Conservation (phyloP, 225 moss, liverwort and hornwort species). For the Anthoceros angustus region DNA sequence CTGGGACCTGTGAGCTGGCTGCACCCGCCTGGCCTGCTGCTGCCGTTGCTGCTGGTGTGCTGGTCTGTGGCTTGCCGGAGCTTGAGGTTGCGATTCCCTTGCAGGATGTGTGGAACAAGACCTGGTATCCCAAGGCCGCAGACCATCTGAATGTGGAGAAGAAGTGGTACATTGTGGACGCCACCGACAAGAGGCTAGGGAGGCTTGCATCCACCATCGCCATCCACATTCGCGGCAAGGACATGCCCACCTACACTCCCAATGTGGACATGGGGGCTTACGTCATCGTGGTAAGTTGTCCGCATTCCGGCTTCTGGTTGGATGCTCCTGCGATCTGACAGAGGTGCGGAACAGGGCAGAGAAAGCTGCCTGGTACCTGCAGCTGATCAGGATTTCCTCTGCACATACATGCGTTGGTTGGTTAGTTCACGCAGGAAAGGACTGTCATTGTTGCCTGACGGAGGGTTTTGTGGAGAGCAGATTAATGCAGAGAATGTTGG, state of each 20-base stretch:
- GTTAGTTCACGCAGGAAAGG: no score
- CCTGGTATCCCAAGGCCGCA: conserved; percentile 60
- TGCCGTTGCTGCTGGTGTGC: background rate
- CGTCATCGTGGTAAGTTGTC: conserved; percentile 43
- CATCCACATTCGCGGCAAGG: conserved; percentile 63
- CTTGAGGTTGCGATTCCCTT: background rate
- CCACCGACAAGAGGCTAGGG: conserved; percentile 59
- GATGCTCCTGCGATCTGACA: no score
- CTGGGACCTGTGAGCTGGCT: conserved; percentile 43
- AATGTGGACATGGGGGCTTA: conserved; percentile 70
- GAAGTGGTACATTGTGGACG: conserved; percentile 76
- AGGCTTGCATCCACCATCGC: conserved; percentile 63
- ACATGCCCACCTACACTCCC: conserved; percentile 46
- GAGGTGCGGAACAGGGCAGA: background rate
- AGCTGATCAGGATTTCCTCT: no score
- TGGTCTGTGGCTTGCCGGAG: background rate
- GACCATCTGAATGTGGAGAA: conserved; percentile 67
- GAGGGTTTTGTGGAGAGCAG: conserved; percentile 13
- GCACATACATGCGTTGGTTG: no score
- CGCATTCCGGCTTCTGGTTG: background rate
- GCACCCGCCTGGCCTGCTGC: background rate
- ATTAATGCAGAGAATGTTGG: conserved; percentile 78
- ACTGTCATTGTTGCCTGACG: background rate
- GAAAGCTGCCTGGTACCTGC: no score
- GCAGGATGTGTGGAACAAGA: conserved; percentile 76